Evolutionary conservation across 148 eudicot genomes (phyloP).

Genomic region (Vaccinium macrocarpon): DNA sequence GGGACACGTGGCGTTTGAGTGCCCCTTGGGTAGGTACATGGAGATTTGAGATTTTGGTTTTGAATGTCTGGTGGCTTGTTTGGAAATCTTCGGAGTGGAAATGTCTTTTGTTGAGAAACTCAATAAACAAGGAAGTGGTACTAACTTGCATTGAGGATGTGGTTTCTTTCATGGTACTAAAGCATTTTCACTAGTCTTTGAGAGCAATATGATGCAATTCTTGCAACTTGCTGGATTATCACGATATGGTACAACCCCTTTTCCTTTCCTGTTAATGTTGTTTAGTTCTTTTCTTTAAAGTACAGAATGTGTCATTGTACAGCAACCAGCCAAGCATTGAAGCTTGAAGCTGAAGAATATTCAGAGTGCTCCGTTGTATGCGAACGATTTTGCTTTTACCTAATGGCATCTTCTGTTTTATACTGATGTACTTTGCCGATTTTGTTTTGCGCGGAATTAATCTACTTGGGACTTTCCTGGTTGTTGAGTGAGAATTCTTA

Average conservation of each 20-base stretch:
- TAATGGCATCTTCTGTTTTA: neutral
- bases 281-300: neutral
- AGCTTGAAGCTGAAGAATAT: constrained; percentile 8
- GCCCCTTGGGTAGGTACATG: constrained; percentile 56
- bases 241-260: neutral
- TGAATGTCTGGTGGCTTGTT: neutral
- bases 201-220: neutral
- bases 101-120: neutral
- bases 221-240: neutral
- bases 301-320: neutral
- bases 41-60: neutral
- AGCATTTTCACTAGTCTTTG: neutral
- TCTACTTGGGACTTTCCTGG: neutral
- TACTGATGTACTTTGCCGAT: neutral
- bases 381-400: neutral
- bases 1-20: constrained; percentile 76
- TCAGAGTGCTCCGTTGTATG: neutral
- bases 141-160: neutral
- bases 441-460: neutral
- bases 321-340: constrained; percentile 1
- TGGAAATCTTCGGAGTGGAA: neutral
- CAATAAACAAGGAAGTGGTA: neutral
- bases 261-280: neutral
- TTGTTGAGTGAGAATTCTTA: neutral
- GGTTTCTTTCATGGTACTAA: neutral